Base-by-base conservation (phyloP, 257 asterid genomes). In the Voacanga thouarsii region DNA sequence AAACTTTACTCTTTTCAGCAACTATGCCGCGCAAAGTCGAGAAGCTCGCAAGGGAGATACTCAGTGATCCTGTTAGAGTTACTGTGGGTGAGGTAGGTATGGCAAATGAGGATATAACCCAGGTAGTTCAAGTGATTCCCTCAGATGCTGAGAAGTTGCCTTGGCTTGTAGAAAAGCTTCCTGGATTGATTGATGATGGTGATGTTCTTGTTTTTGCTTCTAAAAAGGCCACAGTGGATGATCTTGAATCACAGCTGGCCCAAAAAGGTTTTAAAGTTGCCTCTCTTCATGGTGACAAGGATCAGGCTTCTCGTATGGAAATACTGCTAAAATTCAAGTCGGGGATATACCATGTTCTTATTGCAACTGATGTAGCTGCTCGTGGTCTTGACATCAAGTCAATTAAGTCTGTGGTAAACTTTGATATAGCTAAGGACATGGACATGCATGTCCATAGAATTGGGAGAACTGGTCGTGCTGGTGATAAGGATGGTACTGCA, bases 391-490 rank as follows among this genome's bases (percentile, higher is more conserved):
- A 95, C 87, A 95, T 95, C 85, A 95, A 93, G 88, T 95, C 99
- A 71, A 92, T 95, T 70, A 95, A 95, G 84, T 91, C 99, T 33
- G 99, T 95, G 78, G 97, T 95, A 65, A 95, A 95, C 81, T 95
- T 86, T 82, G 99, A 95, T 83, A 89, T 89, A 77, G 98, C 99
- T 69, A 95, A 92, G 85, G 99, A 95, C 71, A 95, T 95, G 98
- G 99, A 95, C 86, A 95, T 95, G 99, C 99, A 95, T 80, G 99
- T 95, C 28, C 99, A 95, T 78, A 93, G 99, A 72, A 93, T 95
- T 85, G 99, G 99, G 77, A 93, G 99, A 90, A 95, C 99, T 24
- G 99, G 99, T n/a, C 99, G 99, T 84, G 99, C 99, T 16, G 99
- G 99, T 43, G 99, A 95, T 88, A 95, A 95, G 87, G 99, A 95